A percentile compares a stretch with the other conserved stretches of the same genome.
These are phyloP conservation scores for Penicillium chermesinum DNA, from an alignment of 495 filamentous ascomycete genomes.

Conservation along the genomic window DNA sequence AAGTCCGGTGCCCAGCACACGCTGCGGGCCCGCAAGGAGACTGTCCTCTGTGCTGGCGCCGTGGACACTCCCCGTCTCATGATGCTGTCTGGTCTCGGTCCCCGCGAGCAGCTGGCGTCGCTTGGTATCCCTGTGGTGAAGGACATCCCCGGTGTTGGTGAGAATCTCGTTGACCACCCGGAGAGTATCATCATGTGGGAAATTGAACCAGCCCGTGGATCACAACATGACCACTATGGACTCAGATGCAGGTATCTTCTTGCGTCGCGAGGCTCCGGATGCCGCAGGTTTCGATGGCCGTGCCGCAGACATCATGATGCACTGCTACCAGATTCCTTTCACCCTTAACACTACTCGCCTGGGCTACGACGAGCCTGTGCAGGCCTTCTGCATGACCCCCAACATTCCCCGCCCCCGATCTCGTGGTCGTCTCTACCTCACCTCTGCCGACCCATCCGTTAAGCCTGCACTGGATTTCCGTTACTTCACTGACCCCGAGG, in stretches of 20 bases:
- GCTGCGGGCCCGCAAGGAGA: conserved; percentile 60
- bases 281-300: conserved; percentile 62
- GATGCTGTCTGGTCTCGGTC: conserved; percentile 75
- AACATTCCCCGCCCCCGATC: conserved; percentile 82
- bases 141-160: conserved; percentile 71
- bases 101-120: conserved; percentile 53
- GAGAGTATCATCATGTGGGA: conserved; percentile 82
- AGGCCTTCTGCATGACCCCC: conserved; percentile 89
- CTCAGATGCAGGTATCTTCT: conserved; percentile 77
- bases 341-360: conserved; percentile 66
- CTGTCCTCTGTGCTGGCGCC: conserved; percentile 71
- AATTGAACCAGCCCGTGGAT: conserved; percentile 68
- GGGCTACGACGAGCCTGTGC: conserved; percentile 65
- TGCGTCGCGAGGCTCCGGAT: conserved; percentile 62
- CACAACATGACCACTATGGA: conserved; percentile 79
- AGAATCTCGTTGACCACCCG: conserved; percentile 74
- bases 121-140: conserved; percentile 65
- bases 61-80: conserved; percentile 72
- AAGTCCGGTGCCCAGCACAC: conserved; percentile 58
- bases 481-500: conserved; percentile 81
- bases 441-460: conserved; percentile 61
- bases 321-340: conserved; percentile 87
- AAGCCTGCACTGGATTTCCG: conserved; percentile 82
- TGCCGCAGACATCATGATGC: conserved; percentile 81
- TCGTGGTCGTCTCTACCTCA: conserved; percentile 66